Conservation (phyloP, 306 rosid species). For the Gleditsia sinensis region DNA sequence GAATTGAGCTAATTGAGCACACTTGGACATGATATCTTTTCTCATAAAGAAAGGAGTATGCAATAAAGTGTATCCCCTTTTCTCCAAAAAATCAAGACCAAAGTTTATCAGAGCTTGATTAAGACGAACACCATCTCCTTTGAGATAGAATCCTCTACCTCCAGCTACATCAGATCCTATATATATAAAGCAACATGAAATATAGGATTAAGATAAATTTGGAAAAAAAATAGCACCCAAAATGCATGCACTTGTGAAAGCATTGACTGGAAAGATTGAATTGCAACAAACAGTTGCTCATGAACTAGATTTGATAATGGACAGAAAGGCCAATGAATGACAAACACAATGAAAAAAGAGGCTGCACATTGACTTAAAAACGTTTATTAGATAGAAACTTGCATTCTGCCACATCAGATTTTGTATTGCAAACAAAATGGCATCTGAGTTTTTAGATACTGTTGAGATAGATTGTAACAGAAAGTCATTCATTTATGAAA, state of each 20-base stretch:
- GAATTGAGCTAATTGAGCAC: slow-evolving; percentile 96
- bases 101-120: slow-evolving; percentile 93
- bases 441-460: neutral
- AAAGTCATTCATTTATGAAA: neutral
- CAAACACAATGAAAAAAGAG: neutral
- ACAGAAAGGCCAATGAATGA: neutral
- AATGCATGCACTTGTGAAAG: neutral
- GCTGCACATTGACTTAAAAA: too few relatives aligned
- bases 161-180: slow-evolving; percentile 93
- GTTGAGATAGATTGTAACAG: neutral
- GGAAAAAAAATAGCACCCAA: neutral
- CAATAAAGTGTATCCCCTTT: slow-evolving; percentile 68
- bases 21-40: slow-evolving; percentile 88
- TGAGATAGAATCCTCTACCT: slow-evolving; percentile 93
- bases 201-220: neutral
- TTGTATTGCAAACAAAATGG: neutral
- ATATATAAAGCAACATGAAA: slow-evolving; percentile 31
- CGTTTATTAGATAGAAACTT: neutral
- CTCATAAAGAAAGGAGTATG: slow-evolving; percentile 98
- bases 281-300: neutral
- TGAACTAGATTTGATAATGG: neutral
- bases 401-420: neutral
- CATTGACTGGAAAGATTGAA: neutral
- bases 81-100: slow-evolving; percentile 82
- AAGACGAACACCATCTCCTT: slow-evolving; percentile 90